Percentiles rank a stretch among this genome's conserved stretches.
phyloP scores from a whole-genome alignment of 176 grass and related monocot genomes.

The Coix lacrymajobi region DNA sequence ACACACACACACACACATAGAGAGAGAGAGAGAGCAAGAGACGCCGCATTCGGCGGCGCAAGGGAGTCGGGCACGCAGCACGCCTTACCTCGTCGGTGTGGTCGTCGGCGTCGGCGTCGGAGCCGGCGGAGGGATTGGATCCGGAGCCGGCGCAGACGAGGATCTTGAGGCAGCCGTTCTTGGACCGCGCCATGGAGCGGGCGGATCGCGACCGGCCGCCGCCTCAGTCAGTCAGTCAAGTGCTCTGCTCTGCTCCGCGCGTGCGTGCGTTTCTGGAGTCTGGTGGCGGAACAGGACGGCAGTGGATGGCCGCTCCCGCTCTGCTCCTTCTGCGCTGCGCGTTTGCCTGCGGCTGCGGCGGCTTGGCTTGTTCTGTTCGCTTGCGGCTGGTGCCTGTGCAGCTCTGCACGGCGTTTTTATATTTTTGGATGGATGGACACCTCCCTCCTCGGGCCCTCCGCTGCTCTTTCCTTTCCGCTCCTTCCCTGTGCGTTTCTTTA shows the following conservation, averaged over 20 bases:
- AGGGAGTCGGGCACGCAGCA: not conserved
- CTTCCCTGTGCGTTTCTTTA: not conserved
- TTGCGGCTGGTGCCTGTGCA: not conserved
- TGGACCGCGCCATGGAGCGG: slow-evolving; percentile 41
- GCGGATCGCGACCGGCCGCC: not conserved
- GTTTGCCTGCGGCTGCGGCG: not conserved
- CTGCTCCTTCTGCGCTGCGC: slow-evolving; percentile 9
- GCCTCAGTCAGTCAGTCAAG: slow-evolving; percentile 11
- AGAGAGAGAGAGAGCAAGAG: not conserved
- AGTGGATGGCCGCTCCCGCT: slow-evolving; percentile 17
- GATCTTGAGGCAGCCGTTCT: slow-evolving; percentile 76
- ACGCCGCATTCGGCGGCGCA: slow-evolving; percentile 10
- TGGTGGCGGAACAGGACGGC: slow-evolving; percentile 23
- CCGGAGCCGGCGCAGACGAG: slow-evolving; percentile 52
- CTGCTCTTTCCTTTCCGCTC: not conserved
- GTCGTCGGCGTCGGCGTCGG: slow-evolving; percentile 42
- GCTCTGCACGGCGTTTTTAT: slow-evolving; percentile 23
- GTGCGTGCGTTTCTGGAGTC: slow-evolving; percentile 30
- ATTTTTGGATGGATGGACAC: slow-evolving; percentile 1
- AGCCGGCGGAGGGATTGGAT: slow-evolving; percentile 38
- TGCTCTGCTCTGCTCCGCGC: not conserved
- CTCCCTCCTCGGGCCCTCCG: slow-evolving; percentile 18
- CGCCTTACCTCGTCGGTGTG: slow-evolving; percentile 41
- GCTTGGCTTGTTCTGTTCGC: slow-evolving; percentile 13
- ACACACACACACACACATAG: no score